Evolutionary conservation across 2,329 filamentous ascomycete species (phyloP).

Genomic region (Pezicula rhizophila): DNA sequence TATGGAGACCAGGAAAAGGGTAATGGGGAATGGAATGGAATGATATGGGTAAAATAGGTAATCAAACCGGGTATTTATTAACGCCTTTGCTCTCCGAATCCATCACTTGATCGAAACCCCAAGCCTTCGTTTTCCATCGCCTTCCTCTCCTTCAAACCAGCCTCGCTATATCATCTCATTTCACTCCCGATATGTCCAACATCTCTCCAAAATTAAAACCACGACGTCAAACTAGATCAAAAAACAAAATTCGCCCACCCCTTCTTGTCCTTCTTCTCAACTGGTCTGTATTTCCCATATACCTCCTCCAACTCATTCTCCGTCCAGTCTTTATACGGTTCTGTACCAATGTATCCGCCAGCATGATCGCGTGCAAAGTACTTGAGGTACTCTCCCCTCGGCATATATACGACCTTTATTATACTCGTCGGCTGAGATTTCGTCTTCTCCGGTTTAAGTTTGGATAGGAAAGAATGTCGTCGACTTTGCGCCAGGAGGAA

Average conservation of each 20-base stretch:
- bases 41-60: too few species aligned
- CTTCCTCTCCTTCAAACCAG: too few species aligned
- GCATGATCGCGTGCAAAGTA: constrained; percentile 23
- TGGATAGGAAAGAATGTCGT: not conserved
- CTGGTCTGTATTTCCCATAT: constrained; percentile 20
- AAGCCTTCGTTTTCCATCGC: too few species aligned
- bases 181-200: not conserved
- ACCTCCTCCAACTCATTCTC: constrained; percentile 23
- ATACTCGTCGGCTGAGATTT: constrained; percentile 6
- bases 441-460: not conserved
- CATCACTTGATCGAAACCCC: too few species aligned
- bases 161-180: too few species aligned
- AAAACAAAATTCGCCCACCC: constrained; percentile 1
- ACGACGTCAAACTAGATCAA: not conserved
- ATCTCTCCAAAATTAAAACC: not conserved
- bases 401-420: constrained; percentile 26
- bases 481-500: too few species aligned
- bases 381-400: constrained; percentile 23
- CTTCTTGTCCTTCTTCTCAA: not conserved
- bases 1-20: too few species aligned
- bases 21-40: too few species aligned
- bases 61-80: too few species aligned
- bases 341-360: constrained; percentile 24
- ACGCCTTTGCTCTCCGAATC: too few species aligned
- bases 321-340: constrained; percentile 22